phyloP scores from a whole-genome alignment of 371 early-diverging fungal genomes.

The Nematocida ironsii region DNA sequence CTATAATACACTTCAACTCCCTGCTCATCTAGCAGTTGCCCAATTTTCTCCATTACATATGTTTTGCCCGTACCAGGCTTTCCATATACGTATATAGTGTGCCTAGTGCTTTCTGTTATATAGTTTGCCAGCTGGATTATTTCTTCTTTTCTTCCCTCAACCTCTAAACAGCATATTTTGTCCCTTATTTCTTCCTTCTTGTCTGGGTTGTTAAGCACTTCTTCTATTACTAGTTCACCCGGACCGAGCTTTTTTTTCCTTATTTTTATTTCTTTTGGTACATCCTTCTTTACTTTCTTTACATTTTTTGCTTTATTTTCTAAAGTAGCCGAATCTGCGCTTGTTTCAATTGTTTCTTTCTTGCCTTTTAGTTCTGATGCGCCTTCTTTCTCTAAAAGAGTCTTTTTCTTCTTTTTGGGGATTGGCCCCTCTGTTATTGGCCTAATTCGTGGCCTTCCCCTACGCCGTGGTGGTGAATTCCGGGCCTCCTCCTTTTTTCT shows the following conservation, averaged over 20 bases:
- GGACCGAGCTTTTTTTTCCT: not conserved
- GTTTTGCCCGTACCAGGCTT: slow-evolving; percentile 51
- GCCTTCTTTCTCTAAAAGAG: not conserved
- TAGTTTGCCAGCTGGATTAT: slow-evolving; percentile 9
- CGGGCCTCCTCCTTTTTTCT: slow-evolving; percentile 11
- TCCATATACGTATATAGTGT: slow-evolving; percentile 37
- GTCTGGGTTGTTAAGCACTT: slow-evolving; percentile 9
- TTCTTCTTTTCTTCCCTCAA: slow-evolving; percentile 41
- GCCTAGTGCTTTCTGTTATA: not conserved
- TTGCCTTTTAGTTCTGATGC: not conserved
- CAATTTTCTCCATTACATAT: slow-evolving; percentile 15
- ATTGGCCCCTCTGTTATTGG: not conserved
- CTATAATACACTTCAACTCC: slow-evolving; percentile 34
- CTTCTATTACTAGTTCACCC: not conserved
- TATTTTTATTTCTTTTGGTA: slow-evolving; percentile 3
- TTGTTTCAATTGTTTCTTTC: not conserved
- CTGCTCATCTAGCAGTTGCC: not conserved
- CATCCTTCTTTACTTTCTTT: not conserved
- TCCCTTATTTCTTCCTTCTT: slow-evolving; percentile 2
- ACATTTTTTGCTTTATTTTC: not conserved
- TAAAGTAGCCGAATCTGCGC: not conserved
- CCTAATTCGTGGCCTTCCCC: not conserved
- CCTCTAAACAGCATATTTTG: not conserved
- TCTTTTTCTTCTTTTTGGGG: not conserved
- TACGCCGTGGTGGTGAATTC: not conserved